phyloP scores from a whole-genome alignment of 768 basidiomycete genomes.

The Tulasnella sp. region DNA sequence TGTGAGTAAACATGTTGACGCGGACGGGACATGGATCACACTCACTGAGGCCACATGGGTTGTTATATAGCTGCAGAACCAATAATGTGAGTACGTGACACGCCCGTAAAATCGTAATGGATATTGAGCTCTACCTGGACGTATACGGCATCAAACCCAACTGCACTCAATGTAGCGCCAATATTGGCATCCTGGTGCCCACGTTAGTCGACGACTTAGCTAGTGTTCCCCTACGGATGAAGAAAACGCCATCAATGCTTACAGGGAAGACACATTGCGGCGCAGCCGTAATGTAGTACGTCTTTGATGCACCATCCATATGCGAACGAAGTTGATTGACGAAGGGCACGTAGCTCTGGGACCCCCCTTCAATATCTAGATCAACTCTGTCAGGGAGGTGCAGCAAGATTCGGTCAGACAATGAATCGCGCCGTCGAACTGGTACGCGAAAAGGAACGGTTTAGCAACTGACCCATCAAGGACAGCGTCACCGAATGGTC shows the following conservation, averaged over 20 bases:
- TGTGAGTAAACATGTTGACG: too few species aligned
- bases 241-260: not conserved
- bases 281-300: constrained; percentile 36
- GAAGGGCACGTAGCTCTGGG: constrained; percentile 41
- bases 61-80: constrained; percentile 35
- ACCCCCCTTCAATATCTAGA: constrained; percentile 60
- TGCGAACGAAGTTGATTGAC: constrained; percentile 47
- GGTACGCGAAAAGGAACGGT: too few species aligned
- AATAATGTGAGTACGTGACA: too few species aligned
- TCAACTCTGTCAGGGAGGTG: constrained; percentile 31
- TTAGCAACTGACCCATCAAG: constrained; percentile 33
- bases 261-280: constrained; percentile 53
- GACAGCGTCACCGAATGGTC: constrained; percentile 62
- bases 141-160: constrained; percentile 60
- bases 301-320: constrained; percentile 41
- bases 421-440: too few species aligned
- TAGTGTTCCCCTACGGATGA: not conserved
- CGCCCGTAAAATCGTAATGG: too few species aligned
- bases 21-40: not conserved
- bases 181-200: constrained; percentile 41
- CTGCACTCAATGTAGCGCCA: constrained; percentile 47
- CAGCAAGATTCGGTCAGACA: too few species aligned
- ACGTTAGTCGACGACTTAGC: not conserved
- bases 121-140: constrained; percentile 37
- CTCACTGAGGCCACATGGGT: constrained; percentile 50